Base-by-base conservation (phyloP, 2,329 filamentous ascomycete genomes). In the Daldinia sp. region DNA sequence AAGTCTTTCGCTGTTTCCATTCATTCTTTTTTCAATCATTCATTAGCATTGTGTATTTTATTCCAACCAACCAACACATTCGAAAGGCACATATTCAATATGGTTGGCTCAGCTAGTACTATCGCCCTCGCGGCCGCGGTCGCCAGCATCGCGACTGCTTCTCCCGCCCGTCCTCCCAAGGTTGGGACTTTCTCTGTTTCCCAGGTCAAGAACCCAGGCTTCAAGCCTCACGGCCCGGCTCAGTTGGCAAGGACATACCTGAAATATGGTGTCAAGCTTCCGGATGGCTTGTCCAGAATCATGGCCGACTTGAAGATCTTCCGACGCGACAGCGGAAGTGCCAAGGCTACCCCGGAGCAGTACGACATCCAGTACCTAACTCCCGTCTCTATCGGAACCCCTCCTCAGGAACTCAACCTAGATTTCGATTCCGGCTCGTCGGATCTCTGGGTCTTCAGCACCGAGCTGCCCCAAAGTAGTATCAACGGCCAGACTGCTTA, bases 361-460 rank as follows among this genome's bases (percentile, higher is more conserved):
- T 68, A 71, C 59, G 74, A 76, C 35, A 67, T 68, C 39, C 70
- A 75, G 56, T 76, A 76, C 61, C 51, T 75, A 41, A 72, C 71
- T 19, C 73, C 73, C 37, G 73, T 76, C 34, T 54, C 64, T 11
- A 75, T 76, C 51, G 74, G 74, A 37, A 76, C 73, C 4, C 74
- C 74, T n/a, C 67, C 71, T 13, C 72, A 76, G 71, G 60, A 55
- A n/a, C 66, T 76, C 19, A 75, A 75, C 68, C 65, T 76, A 0
- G 74, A 76, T 64, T 74, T 77, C 61, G 75, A 77, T 66, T 72
- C 74, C 2, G 75, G 75, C 21, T 76, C 74, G n/a, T 74, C 75
- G 10, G 75, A 77, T 50, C 68, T 76, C 7, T 76, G 74, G 74
- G 74, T 76, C 34, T 76, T 76, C 70, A 74, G 71, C 66, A 70